Evolutionary conservation across 352 stramenopile species (phyloP).

Genomic region (Phytophthora idaei): DNA sequence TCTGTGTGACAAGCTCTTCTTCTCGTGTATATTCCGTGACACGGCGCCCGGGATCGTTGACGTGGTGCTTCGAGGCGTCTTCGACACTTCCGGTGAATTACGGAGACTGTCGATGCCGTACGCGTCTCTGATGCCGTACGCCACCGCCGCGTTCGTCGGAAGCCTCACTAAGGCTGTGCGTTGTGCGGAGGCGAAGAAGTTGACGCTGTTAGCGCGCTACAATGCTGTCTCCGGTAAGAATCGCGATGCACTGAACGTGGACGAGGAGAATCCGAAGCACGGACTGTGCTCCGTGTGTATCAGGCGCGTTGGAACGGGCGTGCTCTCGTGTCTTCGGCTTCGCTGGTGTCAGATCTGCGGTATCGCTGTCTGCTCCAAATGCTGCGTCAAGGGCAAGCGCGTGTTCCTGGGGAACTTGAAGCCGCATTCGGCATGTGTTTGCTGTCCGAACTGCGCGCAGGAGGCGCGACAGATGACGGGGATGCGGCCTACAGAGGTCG

Average conservation of each 20-base stretch:
- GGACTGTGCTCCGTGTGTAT: too few relatives aligned
- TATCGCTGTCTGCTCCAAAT: too few relatives aligned
- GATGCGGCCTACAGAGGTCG: constrained; percentile 18
- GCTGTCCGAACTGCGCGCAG: constrained; percentile 36
- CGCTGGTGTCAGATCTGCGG: too few relatives aligned
- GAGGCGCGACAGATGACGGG: constrained; percentile 17
- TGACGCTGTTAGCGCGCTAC: too few relatives aligned
- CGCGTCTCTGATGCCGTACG: constrained; percentile 16
- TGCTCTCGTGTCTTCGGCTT: too few relatives aligned
- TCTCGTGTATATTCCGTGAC: constrained; percentile 30
- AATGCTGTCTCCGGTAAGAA: too few relatives aligned
- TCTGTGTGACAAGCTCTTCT: constrained; percentile 17
- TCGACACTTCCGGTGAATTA: constrained; percentile 37
- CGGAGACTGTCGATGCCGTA: constrained; percentile 32
- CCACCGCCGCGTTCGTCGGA: constrained; percentile 19
- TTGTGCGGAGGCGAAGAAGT: too few relatives aligned
- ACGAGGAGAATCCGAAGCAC: too few relatives aligned
- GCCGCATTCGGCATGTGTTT: constrained; percentile 7
- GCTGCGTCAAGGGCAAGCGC: too few relatives aligned
- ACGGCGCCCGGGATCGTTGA: constrained; percentile 32
- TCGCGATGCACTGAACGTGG: too few relatives aligned
- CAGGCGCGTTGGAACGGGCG: too few relatives aligned
- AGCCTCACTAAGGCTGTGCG: constrained; percentile 23
- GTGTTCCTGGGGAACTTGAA: too few relatives aligned
- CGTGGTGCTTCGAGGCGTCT: constrained; percentile 36